These are phyloP conservation scores for Sherardia arvensis DNA, from an alignment of 257 asterid species.

Conservation along the genomic window DNA sequence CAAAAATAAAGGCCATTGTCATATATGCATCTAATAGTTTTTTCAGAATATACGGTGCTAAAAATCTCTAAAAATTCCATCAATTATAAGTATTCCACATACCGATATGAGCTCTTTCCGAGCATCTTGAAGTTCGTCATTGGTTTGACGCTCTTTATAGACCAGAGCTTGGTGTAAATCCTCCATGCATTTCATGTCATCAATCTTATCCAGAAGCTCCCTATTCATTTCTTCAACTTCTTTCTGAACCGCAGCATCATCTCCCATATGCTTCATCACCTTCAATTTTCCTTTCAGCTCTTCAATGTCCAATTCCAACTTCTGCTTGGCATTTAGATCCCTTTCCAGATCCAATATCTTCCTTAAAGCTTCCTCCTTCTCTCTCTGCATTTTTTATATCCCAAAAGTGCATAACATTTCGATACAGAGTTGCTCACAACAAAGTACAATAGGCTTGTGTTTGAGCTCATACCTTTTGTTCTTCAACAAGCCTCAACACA, in stretches of 20 bases:
- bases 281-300: slow-evolving; percentile 31
- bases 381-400: slow-evolving; percentile 42
- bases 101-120: slow-evolving; percentile 22
- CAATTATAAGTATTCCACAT: not conserved
- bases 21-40: not conserved
- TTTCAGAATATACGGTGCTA: not conserved
- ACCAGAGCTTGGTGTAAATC: slow-evolving; percentile 14
- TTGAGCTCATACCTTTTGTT: slow-evolving; percentile 56
- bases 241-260: slow-evolving; percentile 31
- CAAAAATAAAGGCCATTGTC: too few species aligned
- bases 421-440: too few species aligned
- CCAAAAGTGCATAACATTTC: not conserved
- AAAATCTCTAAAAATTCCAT: not conserved
- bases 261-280: slow-evolving; percentile 40
- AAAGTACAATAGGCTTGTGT: not conserved
- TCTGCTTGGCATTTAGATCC: slow-evolving; percentile 24
- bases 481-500: slow-evolving; percentile 75
- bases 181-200: slow-evolving; percentile 26
- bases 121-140: slow-evolving; percentile 34
- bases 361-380: slow-evolving; percentile 40
- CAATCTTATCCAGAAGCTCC: slow-evolving; percentile 22
- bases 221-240: slow-evolving; percentile 27
- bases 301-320: slow-evolving; percentile 28
- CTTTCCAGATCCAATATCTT: slow-evolving; percentile 45
- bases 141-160: slow-evolving; percentile 24